Evolutionary conservation across 176 grass and related monocot species (phyloP), one percentile per base, ranked within the genome.

Genomic region (Oryza longistaminata): DNA sequence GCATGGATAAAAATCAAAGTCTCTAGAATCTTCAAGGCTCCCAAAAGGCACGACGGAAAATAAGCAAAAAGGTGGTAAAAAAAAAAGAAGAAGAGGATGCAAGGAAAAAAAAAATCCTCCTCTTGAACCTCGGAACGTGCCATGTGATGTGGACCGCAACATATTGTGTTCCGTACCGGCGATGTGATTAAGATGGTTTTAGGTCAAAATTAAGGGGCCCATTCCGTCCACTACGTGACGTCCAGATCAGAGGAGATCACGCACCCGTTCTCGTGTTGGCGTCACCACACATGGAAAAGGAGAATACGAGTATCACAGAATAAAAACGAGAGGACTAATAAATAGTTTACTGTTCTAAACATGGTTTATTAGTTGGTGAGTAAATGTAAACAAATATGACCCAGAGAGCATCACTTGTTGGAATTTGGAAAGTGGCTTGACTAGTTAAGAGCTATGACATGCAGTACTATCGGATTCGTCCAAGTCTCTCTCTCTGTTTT

Each of bases 121-220:
- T 58, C 75, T 64, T 65, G 15, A 44, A 69, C 64, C 37, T 70
- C 39, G 52, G 80, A 88, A 88, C 21, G 74, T 71, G 70, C 61
- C 19, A 13, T 61, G 76, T 69, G 76, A 81, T 49, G 70, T 85
- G 76, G 82, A 69, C 76, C 8, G 61, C 70, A 80, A 62, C 35
- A 79, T 58, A 37, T 16, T 11, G 11, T 53, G 33, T 75, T 81
- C 87, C 87, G 76, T 81, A 89, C 82, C 26, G 10, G 25, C 7
- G 15, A 89, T 89, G 70, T 10, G 82, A 84, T 55, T 39, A 3
- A 8, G 75, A 84, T 66, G 40, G 68, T 68, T 83, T 71, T 88
- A 61, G 75, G 81, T 79, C 75, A 74, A 84, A 73, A 73, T 75
- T 71, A 4, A 11, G 35, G 11, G 81, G n/a, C 25, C 64, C 27